phyloP scores from a whole-genome alignment of 1,284 basidiomycete species.

The Pseudozyma thailandica region DNA sequence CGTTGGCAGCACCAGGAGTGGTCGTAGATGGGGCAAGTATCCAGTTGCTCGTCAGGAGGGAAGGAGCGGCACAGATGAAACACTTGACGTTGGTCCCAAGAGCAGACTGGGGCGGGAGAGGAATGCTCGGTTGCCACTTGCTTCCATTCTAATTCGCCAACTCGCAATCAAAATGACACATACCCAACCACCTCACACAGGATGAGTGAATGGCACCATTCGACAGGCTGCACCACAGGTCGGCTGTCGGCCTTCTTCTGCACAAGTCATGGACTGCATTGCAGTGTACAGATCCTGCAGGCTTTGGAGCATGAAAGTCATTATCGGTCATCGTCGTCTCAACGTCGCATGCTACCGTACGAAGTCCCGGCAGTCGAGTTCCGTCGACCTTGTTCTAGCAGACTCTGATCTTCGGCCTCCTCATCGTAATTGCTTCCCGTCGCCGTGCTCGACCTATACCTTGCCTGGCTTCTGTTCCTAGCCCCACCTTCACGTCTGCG shows the following conservation, averaged over 20 bases:
- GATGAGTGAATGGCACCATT: no score
- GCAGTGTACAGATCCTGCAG: not conserved
- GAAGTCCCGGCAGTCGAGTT: not conserved
- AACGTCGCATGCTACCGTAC: conserved; percentile 27
- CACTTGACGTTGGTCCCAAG: conserved; percentile 25
- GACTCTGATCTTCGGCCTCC: conserved; percentile 12
- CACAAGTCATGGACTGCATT: not conserved
- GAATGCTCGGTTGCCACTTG: conserved; percentile 47
- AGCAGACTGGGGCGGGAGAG: conserved; percentile 50
- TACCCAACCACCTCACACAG: not conserved
- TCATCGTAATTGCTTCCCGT: not conserved
- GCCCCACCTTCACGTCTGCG: conserved; percentile 2
- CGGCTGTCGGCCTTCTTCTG: no score
- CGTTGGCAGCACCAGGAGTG: conserved; percentile 34
- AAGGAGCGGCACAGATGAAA: not conserved
- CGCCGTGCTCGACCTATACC: not conserved
- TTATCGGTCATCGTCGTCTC: not conserved
- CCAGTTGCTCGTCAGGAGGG: conserved; percentile 13
- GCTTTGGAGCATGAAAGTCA: not conserved
- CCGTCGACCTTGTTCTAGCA: conserved; percentile 33
- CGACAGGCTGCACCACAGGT: no score
- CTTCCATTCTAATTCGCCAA: conserved; percentile 16
- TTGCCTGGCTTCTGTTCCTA: conserved; percentile 9
- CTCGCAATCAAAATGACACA: not conserved
- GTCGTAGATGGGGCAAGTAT: conserved; percentile 33